Conservation (phyloP, 140 eudicot genomes). For the Anethum foeniculum region DNA sequence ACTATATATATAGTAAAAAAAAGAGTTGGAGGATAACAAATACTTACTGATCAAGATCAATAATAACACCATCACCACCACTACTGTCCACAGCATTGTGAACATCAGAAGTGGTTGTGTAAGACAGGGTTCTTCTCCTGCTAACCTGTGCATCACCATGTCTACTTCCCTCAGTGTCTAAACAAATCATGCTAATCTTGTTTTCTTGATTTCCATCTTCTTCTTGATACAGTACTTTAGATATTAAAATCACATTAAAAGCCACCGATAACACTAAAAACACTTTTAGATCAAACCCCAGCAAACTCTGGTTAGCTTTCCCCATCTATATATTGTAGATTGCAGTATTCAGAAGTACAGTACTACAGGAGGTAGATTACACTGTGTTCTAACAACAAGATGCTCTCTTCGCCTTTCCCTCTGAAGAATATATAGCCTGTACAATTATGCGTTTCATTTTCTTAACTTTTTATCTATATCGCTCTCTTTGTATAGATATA, state of each 20-base stretch:
- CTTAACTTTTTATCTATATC: too few relatives aligned
- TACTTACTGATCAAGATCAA: constrained; percentile 81
- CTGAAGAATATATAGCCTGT: too few relatives aligned
- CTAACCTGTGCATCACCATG: constrained; percentile 22
- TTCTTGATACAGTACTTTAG: constrained; percentile 29
- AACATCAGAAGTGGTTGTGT: constrained; percentile 7
- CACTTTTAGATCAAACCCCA: constrained; percentile 35
- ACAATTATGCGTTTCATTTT: too few relatives aligned
- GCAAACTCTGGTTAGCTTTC: constrained; percentile 29
- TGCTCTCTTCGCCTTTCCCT: background rate
- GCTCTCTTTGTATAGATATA: too few relatives aligned
- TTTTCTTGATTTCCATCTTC: constrained; percentile 8
- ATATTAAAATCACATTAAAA: constrained; percentile 49
- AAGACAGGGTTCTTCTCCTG: constrained; percentile 6
- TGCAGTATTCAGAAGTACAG: too few relatives aligned
- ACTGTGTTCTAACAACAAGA: background rate
- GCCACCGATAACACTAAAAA: constrained; percentile 63
- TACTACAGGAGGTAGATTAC: too few relatives aligned
- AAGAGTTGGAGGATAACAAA: background rate
- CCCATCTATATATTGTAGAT: background rate
- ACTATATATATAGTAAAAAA: background rate
- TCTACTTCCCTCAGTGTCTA: background rate
- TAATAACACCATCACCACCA: constrained; percentile 18
- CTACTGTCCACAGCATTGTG: constrained; percentile 11
- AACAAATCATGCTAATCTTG: background rate